Evolutionary conservation across 2,329 filamentous ascomycete species (phyloP).

Genomic region (Paecilomyces sp.): DNA sequence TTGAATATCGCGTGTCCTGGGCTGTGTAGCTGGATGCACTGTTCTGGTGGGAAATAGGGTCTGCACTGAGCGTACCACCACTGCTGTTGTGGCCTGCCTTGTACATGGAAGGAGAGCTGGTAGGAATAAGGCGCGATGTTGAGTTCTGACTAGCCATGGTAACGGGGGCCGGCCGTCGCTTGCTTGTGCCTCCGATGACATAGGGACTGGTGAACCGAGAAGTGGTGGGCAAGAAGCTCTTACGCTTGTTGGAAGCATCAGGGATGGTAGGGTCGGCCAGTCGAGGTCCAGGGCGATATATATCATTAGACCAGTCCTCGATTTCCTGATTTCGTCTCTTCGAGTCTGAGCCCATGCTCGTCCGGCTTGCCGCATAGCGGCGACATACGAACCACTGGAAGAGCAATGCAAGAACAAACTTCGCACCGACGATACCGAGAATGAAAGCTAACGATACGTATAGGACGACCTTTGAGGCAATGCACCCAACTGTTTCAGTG

Average conservation of each 20-base stretch:
- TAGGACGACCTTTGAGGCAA: slow-evolving; percentile 92
- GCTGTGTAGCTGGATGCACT: slow-evolving; percentile 56
- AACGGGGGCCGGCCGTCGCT: slow-evolving; percentile 57
- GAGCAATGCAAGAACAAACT: slow-evolving; percentile 79
- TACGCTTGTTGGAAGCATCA: slow-evolving; percentile 71
- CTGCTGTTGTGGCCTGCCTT: slow-evolving; percentile 50
- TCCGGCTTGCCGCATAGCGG: slow-evolving; percentile 76
- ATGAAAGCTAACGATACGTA: slow-evolving; percentile 92
- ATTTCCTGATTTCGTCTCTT: slow-evolving; percentile 88
- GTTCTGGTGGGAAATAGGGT: slow-evolving; percentile 32
- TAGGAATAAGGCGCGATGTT: slow-evolving; percentile 61
- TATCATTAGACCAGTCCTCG: slow-evolving; percentile 96
- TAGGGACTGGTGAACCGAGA: slow-evolving; percentile 92
- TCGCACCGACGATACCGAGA: slow-evolving; percentile 74
- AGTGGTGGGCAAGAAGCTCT: slow-evolving; percentile 84
- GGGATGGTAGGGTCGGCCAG: slow-evolving; percentile 66
- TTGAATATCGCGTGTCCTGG: slow-evolving; percentile 46
- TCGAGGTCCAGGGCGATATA: slow-evolving; percentile 82
- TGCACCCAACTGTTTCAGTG: slow-evolving; percentile 93
- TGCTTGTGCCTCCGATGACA: slow-evolving; percentile 59
- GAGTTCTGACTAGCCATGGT: slow-evolving; percentile 93
- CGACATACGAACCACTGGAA: slow-evolving; percentile 97
- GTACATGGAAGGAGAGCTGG: slow-evolving; percentile 61
- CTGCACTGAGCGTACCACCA: slow-evolving; percentile 47
- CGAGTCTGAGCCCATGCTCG: slow-evolving; percentile 70